Evolutionary conservation across 108 stramenopile species (phyloP).

Genomic region (Cyclotella distinguenda): DNA sequence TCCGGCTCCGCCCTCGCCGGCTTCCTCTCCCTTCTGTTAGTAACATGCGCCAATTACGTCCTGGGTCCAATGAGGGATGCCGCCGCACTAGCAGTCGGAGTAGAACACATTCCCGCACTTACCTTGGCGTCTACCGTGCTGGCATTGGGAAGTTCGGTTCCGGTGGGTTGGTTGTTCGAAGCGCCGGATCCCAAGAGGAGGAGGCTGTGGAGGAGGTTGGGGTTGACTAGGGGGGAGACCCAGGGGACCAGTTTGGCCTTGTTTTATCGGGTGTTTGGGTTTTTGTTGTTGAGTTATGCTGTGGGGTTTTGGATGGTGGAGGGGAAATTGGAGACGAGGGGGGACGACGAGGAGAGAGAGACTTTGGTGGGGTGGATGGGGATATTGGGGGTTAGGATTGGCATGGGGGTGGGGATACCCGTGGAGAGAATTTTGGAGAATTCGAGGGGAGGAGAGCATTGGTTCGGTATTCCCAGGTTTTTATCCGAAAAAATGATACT

Average conservation of each 20-base stretch:
- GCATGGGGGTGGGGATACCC: conserved; percentile 8
- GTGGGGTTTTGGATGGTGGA: conserved; percentile 58
- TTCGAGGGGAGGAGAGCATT: neutral
- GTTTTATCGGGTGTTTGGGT: conserved; percentile 83
- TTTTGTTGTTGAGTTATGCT: conserved; percentile 67
- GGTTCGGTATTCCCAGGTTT: conserved; percentile 9
- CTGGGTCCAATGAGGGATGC: conserved; percentile 88
- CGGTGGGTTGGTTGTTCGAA: conserved; percentile 92
- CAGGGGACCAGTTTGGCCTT: conserved; percentile 84
- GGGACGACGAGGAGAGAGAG: conserved; percentile 3
- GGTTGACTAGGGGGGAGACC: conserved; percentile 87
- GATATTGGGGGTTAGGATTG: neutral
- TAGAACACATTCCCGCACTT: conserved; percentile 69
- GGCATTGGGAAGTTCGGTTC: conserved; percentile 75
- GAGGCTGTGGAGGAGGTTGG: conserved; percentile 75
- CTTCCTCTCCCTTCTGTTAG: conserved; percentile 65
- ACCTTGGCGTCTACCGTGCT: conserved; percentile 72
- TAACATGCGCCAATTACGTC: conserved; percentile 74
- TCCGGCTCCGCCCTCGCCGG: conserved; percentile 58
- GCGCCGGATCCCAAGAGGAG: conserved; percentile 82
- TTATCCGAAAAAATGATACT: conserved; percentile 5
- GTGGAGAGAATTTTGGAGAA: conserved; percentile 5
- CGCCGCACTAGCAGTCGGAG: conserved; percentile 78
- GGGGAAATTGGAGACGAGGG: conserved; percentile 2
- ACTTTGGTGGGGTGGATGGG: neutral